These are phyloP conservation scores for Aspergillus unguis DNA, from an alignment of 2,329 filamentous ascomycete species.

Conservation along the genomic window DNA sequence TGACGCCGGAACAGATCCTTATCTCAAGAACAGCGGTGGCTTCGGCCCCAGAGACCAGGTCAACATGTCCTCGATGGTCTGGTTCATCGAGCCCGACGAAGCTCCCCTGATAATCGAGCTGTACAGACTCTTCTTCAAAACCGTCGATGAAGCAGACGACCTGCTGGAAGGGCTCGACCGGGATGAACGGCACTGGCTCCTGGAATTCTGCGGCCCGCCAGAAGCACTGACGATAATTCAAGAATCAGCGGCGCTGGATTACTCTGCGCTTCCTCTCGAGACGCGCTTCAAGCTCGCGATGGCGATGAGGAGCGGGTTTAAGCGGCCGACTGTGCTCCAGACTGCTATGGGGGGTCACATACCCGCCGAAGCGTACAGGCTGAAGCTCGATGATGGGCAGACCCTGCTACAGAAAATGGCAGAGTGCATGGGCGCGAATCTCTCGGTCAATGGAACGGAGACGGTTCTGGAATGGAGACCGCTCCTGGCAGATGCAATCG, in stretches of 20 bases:
- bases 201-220: neutral
- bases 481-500: neutral
- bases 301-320: accelerated
- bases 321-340: neutral
- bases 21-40: neutral
- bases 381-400: neutral
- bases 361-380: neutral
- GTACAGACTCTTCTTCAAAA: no score
- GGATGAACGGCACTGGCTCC: neutral
- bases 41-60: no score
- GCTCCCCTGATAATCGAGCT: no score
- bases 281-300: neutral
- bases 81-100: no score
- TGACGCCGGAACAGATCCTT: neutral
- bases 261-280: neutral
- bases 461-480: neutral
- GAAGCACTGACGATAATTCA: neutral
- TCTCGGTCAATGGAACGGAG: neutral
- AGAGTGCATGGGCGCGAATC: neutral
- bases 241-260: neutral
- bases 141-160: neutral
- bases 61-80: no score
- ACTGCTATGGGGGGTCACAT: neutral
- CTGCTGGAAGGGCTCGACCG: neutral
- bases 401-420: neutral